Evolutionary conservation across 2,329 filamentous ascomycete species (phyloP).

Genomic region (Ascochyta pisi): DNA sequence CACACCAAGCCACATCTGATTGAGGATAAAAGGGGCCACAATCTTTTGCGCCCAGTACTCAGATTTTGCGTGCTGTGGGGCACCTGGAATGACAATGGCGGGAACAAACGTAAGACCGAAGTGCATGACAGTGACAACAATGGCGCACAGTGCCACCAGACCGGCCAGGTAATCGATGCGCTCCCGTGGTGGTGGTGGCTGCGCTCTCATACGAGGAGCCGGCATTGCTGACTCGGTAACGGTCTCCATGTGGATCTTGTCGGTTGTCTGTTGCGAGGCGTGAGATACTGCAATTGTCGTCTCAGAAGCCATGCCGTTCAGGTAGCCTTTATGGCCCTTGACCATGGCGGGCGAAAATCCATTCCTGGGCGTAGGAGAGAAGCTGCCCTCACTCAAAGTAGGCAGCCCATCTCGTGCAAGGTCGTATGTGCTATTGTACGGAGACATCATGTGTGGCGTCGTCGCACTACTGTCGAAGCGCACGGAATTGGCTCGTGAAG

Average conservation of each 20-base stretch:
- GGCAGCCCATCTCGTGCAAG: slow-evolving; percentile 6
- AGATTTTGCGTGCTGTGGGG: slow-evolving; percentile 48
- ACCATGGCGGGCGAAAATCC: slow-evolving; percentile 18
- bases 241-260: slow-evolving; percentile 40
- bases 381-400: slow-evolving; percentile 23
- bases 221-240: slow-evolving; percentile 41
- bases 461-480: slow-evolving; percentile 33
- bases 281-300: slow-evolving; percentile 21
- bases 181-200: slow-evolving; percentile 32
- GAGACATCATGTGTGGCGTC: slow-evolving; percentile 29
- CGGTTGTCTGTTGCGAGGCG: slow-evolving; percentile 11
- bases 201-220: slow-evolving; percentile 37
- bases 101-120: slow-evolving; percentile 54
- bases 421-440: slow-evolving; percentile 20
- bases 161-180: slow-evolving; percentile 58
- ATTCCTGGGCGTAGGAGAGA: slow-evolving; percentile 19
- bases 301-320: slow-evolving; percentile 21
- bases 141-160: slow-evolving; percentile 53
- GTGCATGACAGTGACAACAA: slow-evolving; percentile 55
- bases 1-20: slow-evolving; percentile 57
- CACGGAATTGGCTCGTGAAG: slow-evolving; percentile 30
- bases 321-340: slow-evolving; percentile 4
- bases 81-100: slow-evolving; percentile 48
- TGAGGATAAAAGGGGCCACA: slow-evolving; percentile 54
- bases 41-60: slow-evolving; percentile 53